Percentiles rank a stretch among this genome's conserved stretches.
phyloP scores from a whole-genome alignment of 2,329 filamentous ascomycete species.

The Stagonosporopsis vannaccii region DNA sequence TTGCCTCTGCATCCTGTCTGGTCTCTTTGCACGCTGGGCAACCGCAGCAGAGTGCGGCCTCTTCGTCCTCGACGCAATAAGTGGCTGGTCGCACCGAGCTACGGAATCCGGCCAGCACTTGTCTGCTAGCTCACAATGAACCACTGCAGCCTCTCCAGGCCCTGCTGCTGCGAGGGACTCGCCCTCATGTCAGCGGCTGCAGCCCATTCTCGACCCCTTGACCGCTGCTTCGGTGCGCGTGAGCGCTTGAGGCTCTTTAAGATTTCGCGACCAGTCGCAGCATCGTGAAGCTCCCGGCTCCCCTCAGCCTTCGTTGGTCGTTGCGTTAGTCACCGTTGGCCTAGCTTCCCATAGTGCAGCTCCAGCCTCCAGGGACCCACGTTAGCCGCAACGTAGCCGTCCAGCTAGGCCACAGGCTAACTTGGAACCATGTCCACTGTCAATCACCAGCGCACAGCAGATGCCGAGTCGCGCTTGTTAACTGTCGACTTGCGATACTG shows the following conservation, averaged over 20 bases:
- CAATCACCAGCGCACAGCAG: conserved; percentile 1
- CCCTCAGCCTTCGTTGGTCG: conserved; percentile 10
- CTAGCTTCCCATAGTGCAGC: conserved; percentile 18
- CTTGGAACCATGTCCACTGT: too few species aligned
- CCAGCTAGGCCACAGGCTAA: neutral
- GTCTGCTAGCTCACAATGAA: conserved; percentile 8
- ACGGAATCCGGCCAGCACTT: conserved; percentile 5
- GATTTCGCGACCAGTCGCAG: neutral
- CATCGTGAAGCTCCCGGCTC: neutral
- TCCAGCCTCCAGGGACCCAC: conserved; percentile 1
- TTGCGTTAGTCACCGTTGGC: conserved; percentile 19
- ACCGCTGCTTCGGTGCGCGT: neutral
- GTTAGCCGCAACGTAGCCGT: conserved; percentile 2
- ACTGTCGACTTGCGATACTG: neutral
- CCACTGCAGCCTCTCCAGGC: conserved; percentile 3
- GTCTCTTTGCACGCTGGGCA: neutral
- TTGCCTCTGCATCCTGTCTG: neutral
- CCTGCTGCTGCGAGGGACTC: neutral
- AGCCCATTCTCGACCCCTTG: neutral
- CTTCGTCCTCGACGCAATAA: neutral
- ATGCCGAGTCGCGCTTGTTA: neutral
- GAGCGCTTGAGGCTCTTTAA: neutral
- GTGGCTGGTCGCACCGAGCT: conserved; percentile 14
- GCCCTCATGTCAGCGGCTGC: neutral
- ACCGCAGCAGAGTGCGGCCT: neutral